phyloP scores from a whole-genome alignment of 768 basidiomycete species.

The Pulveroboletus sp. region DNA sequence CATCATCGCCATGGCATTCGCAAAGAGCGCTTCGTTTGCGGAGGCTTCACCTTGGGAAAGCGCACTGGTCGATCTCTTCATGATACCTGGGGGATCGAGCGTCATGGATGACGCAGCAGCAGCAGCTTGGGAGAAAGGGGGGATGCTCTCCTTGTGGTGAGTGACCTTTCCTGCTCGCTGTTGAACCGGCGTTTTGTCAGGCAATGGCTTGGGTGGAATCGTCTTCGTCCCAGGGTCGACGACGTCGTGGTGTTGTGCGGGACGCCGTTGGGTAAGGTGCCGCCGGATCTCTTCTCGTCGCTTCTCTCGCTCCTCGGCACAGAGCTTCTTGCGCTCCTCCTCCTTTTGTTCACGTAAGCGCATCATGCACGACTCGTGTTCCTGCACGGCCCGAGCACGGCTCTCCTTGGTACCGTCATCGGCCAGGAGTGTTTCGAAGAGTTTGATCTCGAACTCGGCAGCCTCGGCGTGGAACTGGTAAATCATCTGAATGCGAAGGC shows the following conservation, averaged over 20 bases:
- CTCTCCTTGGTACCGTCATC: constrained; percentile 28
- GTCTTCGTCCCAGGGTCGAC: constrained; percentile 13
- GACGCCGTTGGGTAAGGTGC: constrained; percentile 20
- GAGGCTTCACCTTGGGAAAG: constrained; percentile 24
- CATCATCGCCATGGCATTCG: constrained; percentile 21
- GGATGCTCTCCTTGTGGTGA: constrained; percentile 28
- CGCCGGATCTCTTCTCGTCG: constrained; percentile 18
- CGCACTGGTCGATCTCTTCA: constrained; percentile 25
- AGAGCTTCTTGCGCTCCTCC: constrained; percentile 28
- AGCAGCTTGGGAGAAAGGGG: constrained; percentile 8
- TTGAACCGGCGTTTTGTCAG: constrained; percentile 14
- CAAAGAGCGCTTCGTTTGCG: constrained; percentile 25
- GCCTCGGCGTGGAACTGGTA: constrained; percentile 30
- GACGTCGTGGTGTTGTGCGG: constrained; percentile 12
- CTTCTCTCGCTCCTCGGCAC: constrained; percentile 26
- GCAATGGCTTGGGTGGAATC: constrained; percentile 7
- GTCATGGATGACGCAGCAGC: constrained; percentile 7
- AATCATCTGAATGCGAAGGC: constrained; percentile 33
- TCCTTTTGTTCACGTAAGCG: constrained; percentile 31
- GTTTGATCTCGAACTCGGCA: constrained; percentile 27
- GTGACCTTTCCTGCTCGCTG: constrained; percentile 11
- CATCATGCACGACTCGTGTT: constrained; percentile 31
- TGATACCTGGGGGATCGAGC: constrained; percentile 18
- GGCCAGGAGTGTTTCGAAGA: constrained; percentile 25
- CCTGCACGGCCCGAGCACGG: constrained; percentile 27